Base-by-base conservation (phyloP, 2,329 filamentous ascomycete genomes). In the Amphichorda felina region DNA sequence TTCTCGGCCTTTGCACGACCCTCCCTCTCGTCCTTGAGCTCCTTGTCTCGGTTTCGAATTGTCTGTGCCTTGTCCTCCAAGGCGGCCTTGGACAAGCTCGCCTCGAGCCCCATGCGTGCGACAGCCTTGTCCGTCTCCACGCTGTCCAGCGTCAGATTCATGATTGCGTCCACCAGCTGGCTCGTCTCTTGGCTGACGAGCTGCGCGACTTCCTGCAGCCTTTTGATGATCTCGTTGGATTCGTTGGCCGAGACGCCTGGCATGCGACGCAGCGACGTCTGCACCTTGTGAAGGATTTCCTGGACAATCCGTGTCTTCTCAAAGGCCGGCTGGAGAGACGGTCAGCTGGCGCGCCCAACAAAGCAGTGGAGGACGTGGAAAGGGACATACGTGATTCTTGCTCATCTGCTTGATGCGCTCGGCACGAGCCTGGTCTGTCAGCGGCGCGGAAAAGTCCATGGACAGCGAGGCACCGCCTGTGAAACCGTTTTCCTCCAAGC, bases 381-480 rank as follows among this genome's bases (percentile, higher is more conserved):
- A 22, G 17, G 5, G 18, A 52, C 56, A 44, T 44, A 57, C 58
- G 41, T 61, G 58, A 26, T 55, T 57, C 34, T 54, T 56, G 25
- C 53, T 49, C 50, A 61, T 55, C 40, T 59, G 56, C 34, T 57
- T 55, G 36, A 61, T 53, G 33, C 53, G 48, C 37, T 58, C 54
- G 4, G 47, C 43, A 4, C 58, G 54, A 31, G 55, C 55, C 40
- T 48, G 43, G 25, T 56, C 58, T 4, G 51, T 49, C 1, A 60
- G 51, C n/a, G 58, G 57, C 17, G 55, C 53, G n/a, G 53, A 53
- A 35, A 61, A 61, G 46, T 60, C 54, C 36, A 61, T 53, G 10
- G 55, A 55, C 29, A 60, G 41, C 56, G n/a, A n/a, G n/a, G 59
- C 59, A 18, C 39, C 48, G 21, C 16, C 35, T 8, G 14, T 4